Base-by-base conservation (phyloP, 345 rosid species). In the Firmiana major region DNA sequence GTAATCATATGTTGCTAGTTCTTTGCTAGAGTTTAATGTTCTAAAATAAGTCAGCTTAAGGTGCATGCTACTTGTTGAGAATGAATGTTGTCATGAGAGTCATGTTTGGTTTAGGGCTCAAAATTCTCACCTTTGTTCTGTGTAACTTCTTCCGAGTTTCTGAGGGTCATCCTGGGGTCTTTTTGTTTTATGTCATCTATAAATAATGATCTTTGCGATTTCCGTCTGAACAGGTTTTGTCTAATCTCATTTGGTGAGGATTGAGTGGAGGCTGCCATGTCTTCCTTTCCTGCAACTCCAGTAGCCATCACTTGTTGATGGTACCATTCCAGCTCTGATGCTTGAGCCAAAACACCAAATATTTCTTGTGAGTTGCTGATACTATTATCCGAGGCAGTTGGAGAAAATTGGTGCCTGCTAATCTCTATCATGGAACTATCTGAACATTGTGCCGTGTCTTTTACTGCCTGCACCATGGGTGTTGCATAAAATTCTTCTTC, bases 61-160 rank as follows among this genome's bases (percentile, higher is more conserved):
- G 49, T 48, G 40, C 38, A 42, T 68, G 48, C 67, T 67, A 76
- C 59, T 43, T 79, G 63, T 78, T 73, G 80, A 71, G 22, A 26
- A 74, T 63, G 48, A 74, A 51, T 60, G 45, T 58, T 36, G 63
- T 59, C 28, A 70, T 53, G 22, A 53, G 34, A n/a, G 24, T 49
- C 65, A 58, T 60, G 62, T 81, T 55, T 76, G 48, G 69, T 59
- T 74, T 42, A 45, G 74, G 76, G 51, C 58, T 13, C 8, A 22
- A 54, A 63, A 48, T 64, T 49, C 77, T 78, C 84, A 90, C 97
- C 93, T 83, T 75, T 74, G 11, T 64, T 83, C 40, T 73, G 66
- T n/a, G 31, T 10, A 31, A 17, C 72, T 76, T 42, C 86, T 82
- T 81, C 82, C 45, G 54, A 43, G 63, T 79, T 77, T 17, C 60